These are phyloP conservation scores for Thymus quinquecostatus DNA, from an alignment of 257 asterid species.

Conservation along the genomic window DNA sequence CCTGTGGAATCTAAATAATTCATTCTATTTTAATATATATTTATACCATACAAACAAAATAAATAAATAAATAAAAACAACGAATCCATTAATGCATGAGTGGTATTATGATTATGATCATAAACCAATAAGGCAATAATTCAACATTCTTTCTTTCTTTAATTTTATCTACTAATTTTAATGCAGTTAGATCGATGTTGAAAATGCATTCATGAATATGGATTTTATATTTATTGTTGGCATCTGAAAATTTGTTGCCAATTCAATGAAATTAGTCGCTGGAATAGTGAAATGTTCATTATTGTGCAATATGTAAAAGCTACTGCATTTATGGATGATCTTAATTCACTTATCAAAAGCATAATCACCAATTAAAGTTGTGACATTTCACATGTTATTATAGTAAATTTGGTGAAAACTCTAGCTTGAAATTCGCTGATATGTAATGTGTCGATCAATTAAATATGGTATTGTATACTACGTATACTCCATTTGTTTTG, in stretches of 20 bases:
- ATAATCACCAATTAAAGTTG: too few species aligned
- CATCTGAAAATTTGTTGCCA: conserved; percentile 15
- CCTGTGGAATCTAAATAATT: conserved; percentile 25
- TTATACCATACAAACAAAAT: conserved; percentile 12
- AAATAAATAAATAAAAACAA: neutral
- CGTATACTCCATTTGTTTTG: too few species aligned
- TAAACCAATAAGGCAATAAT: conserved; percentile 27
- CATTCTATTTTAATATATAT: neutral
- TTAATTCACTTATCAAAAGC: too few species aligned
- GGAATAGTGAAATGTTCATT: neutral
- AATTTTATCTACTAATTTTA: conserved; percentile 23
- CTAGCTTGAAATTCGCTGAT: too few species aligned
- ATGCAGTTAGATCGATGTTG: conserved; percentile 13
- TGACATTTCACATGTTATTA: too few species aligned
- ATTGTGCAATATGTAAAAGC: neutral
- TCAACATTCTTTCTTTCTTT: neutral
- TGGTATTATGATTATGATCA: conserved; percentile 1
- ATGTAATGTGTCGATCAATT: too few species aligned
- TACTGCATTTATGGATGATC: neutral
- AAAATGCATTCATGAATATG: neutral
- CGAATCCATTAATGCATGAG: neutral
- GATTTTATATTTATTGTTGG: conserved; percentile 10
- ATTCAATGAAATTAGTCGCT: neutral
- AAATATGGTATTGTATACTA: too few species aligned
- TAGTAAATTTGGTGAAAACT: too few species aligned